Evolutionary conservation across 352 stramenopile species (phyloP).

Genomic region (Phytophthora syringae): DNA sequence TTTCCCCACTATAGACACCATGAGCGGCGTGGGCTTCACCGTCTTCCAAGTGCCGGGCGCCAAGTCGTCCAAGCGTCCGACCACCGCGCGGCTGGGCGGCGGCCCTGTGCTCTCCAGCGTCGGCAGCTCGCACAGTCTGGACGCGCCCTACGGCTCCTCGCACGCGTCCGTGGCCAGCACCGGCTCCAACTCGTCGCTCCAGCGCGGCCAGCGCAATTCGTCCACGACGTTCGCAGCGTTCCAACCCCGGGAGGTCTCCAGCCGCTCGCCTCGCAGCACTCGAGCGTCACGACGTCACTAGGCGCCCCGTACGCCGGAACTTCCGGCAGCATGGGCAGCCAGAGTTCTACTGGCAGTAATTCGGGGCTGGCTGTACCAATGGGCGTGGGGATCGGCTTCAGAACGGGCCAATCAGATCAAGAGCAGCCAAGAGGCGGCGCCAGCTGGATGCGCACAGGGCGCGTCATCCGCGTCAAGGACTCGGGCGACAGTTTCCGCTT

Average conservation of each 20-base stretch:
- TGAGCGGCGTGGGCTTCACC: slow-evolving; percentile 62
- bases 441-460: slow-evolving; percentile 72
- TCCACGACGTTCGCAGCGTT: slow-evolving; percentile 46
- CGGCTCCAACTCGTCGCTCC: slow-evolving; percentile 20
- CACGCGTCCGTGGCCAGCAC: slow-evolving; percentile 13
- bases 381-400: slow-evolving; percentile 35
- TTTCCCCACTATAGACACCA: slow-evolving; percentile 4
- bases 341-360: slow-evolving; percentile 34
- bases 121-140: slow-evolving; percentile 21
- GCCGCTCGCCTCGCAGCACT: slow-evolving; percentile 22
- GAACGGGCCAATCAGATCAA: slow-evolving; percentile 28
- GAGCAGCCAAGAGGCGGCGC: slow-evolving; percentile 54
- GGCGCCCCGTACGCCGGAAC: slow-evolving; percentile 33
- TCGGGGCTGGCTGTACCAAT: slow-evolving; percentile 32
- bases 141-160: slow-evolving; percentile 36
- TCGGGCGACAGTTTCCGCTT: slow-evolving; percentile 77
- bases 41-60: slow-evolving; percentile 72
- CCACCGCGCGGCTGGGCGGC: slow-evolving; percentile 28
- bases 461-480: slow-evolving; percentile 76
- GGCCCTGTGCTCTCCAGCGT: slow-evolving; percentile 24
- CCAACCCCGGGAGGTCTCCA: slow-evolving; percentile 37
- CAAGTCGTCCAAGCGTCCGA: slow-evolving; percentile 36
- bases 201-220: slow-evolving; percentile 44
- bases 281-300: slow-evolving; percentile 17
- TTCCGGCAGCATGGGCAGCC: slow-evolving; percentile 32